A percentile compares a stretch with the other conserved stretches of the same genome.
These are phyloP conservation scores for Moesziomyces sp. DNA, from an alignment of 1,284 basidiomycete genomes.

Conservation along the genomic window DNA sequence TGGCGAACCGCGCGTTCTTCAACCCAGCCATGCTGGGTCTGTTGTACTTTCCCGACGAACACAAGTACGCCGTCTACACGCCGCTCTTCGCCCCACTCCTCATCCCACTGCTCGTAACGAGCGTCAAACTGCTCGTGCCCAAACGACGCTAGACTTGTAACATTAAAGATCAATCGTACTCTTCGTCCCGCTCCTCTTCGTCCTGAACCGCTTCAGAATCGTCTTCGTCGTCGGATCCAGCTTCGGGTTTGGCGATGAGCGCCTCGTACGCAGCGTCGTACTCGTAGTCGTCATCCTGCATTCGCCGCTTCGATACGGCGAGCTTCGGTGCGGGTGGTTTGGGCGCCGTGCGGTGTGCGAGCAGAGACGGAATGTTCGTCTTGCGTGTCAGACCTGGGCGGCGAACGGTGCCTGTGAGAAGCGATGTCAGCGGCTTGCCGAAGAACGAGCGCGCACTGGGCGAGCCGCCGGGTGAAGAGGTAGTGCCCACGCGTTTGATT, in stretches of 20 bases:
- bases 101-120: conserved; percentile 81
- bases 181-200: conserved; percentile 3
- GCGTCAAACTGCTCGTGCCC: conserved; percentile 68
- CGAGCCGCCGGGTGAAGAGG: conserved; percentile 2
- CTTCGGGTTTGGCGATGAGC: conserved; percentile 31
- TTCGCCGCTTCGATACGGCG: conserved; percentile 21
- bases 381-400: conserved; percentile 44
- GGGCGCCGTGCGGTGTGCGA: conserved; percentile 34
- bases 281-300: conserved; percentile 51
- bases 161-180: conserved; percentile 15
- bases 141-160: not conserved
- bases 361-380: conserved; percentile 44
- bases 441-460: conserved; percentile 30
- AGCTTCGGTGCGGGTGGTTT: conserved; percentile 24
- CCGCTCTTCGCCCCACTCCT: conserved; percentile 69
- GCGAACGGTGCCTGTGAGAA: conserved; percentile 22
- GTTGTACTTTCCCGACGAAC: conserved; percentile 80
- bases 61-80: conserved; percentile 68
- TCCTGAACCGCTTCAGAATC: not conserved
- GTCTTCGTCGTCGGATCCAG: conserved; percentile 2
- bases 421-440: conserved; percentile 37
- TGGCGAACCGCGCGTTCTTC: conserved; percentile 92
- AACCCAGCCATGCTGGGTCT: conserved; percentile 94
- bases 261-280: conserved; percentile 45
- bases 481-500: conserved; percentile 25